Base-by-base conservation (phyloP, 495 filamentous ascomycete species). In the Talaromyces proteolyticus region DNA sequence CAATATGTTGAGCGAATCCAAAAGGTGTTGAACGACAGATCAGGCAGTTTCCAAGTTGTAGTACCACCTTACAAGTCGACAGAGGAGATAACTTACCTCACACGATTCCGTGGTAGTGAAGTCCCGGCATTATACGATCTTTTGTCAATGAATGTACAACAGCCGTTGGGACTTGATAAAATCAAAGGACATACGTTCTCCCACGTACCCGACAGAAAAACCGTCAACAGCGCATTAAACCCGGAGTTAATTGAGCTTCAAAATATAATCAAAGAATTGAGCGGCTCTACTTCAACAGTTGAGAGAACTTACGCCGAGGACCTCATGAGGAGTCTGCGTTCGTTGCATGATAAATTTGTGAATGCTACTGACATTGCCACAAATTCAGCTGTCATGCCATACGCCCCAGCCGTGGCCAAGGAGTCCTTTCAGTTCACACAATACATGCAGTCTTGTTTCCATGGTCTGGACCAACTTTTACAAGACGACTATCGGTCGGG, bases 291-390 rank as follows among this genome's bases (percentile, higher is more conserved):
- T 14, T 63, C 61, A 14, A 3, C 36, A 1, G 54, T 76, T 6
- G 60, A 63, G 20, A 47, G 51, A 16, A 53, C 50, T 8, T 77
- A 78, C 48, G 68, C 57, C 6, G 19, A 57, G 36, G 73, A 79
- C 50, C 54, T 79, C 44, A 51, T 57, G 5, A 6, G 21, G 40
- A 53, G 56, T 38, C 55, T 70, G 19, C 40, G 40, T 40, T 47
- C 42, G 6, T 38, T 77, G 8, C 57, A 36, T 14, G 29, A 34
- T 10, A 34, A 34, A 14, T 34, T 34, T 34, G 29, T 4, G 29
- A 14, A 14, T 34, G 29, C 8, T 34, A 34, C 14, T 14, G 29
- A n/a, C n/a, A n/a, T n/a, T n/a, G n/a, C n/a, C n/a, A n/a, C n/a
- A n/a, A n/a, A n/a, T n/a, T n/a, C n/a, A n/a, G n/a, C n/a, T n/a